Conservation (phyloP, 192 early-diverging fungal species). For the Diversispora epigaea region DNA sequence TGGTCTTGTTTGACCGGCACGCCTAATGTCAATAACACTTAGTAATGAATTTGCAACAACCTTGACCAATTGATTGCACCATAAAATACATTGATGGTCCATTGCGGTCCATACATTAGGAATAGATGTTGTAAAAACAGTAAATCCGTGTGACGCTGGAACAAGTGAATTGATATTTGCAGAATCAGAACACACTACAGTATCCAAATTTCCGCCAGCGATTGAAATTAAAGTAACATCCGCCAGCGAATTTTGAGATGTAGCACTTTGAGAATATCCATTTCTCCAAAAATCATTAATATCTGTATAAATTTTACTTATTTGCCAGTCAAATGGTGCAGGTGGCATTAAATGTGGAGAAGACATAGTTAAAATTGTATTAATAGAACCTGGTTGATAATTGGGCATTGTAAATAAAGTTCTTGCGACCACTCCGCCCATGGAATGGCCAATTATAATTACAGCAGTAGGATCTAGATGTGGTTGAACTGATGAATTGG, state of each 20-base stretch:
- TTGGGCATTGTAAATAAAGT: slow-evolving; percentile 69
- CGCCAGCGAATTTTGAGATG: slow-evolving; percentile 35
- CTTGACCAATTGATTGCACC: slow-evolving; percentile 89
- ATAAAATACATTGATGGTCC: slow-evolving; percentile 85
- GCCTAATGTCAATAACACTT: slow-evolving; percentile 60
- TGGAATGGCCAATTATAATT: slow-evolving; percentile 87
- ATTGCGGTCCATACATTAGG: slow-evolving; percentile 85
- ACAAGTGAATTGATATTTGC: slow-evolving; percentile 67
- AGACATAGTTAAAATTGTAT: slow-evolving; percentile 83
- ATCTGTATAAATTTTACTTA: slow-evolving; percentile 61
- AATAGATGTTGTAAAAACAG: slow-evolving; percentile 73
- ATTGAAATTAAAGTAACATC: slow-evolving; percentile 82
- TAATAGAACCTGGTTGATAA: slow-evolving; percentile 67
- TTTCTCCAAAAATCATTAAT: slow-evolving; percentile 72
- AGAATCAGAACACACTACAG: slow-evolving; percentile 78
- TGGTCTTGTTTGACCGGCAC: slow-evolving; percentile 56
- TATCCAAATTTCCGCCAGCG: slow-evolving; percentile 86
- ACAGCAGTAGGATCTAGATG: slow-evolving; percentile 66
- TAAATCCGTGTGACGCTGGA: slow-evolving; percentile 67
- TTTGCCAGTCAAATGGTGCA: slow-evolving; percentile 60
- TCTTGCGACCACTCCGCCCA: slow-evolving; percentile 95
- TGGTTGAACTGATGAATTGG: slow-evolving; percentile 10
- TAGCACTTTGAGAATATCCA: slow-evolving; percentile 38
- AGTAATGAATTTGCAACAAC: slow-evolving; percentile 59
- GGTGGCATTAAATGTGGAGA: slow-evolving; percentile 87